Evolutionary conservation across 148 eudicot species (phyloP).

Genomic region (Cornus kousa): DNA sequence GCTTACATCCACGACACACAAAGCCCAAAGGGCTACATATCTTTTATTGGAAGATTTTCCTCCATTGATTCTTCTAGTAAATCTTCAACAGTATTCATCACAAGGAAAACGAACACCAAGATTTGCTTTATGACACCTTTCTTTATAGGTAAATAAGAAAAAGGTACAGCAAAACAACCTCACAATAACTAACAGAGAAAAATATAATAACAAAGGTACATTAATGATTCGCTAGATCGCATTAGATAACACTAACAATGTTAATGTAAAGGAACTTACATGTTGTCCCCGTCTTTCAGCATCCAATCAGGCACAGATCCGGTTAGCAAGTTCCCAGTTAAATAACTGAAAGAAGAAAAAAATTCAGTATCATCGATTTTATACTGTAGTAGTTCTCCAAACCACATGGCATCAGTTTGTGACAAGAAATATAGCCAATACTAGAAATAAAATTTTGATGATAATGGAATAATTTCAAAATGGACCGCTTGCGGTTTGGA

Average conservation of each 20-base stretch:
- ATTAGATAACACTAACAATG: neutral
- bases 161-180: no score
- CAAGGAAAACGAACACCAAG: no score
- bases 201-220: neutral
- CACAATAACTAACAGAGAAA: neutral
- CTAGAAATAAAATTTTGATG: neutral
- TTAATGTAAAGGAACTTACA: conserved; percentile 13
- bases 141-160: neutral
- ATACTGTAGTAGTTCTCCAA: neutral
- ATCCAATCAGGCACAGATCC: conserved; percentile 30
- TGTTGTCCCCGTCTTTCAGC: neutral
- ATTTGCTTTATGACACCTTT: neutral
- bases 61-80: no score
- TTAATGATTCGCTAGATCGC: neutral
- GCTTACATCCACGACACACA: no score
- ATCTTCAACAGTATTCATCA: no score
- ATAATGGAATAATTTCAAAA: neutral
- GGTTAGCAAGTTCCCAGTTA: conserved; percentile 28
- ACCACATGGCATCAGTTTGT: neutral
- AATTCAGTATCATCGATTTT: neutral
- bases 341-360: conserved; percentile 10
- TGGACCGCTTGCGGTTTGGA: neutral
- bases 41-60: no score
- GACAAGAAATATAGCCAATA: neutral
- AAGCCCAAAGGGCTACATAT: no score